A percentile compares a stretch with the other conserved stretches of the same genome.
Conservation (phyloP, 441 rosid species). For the Kokia cookei region DNA sequence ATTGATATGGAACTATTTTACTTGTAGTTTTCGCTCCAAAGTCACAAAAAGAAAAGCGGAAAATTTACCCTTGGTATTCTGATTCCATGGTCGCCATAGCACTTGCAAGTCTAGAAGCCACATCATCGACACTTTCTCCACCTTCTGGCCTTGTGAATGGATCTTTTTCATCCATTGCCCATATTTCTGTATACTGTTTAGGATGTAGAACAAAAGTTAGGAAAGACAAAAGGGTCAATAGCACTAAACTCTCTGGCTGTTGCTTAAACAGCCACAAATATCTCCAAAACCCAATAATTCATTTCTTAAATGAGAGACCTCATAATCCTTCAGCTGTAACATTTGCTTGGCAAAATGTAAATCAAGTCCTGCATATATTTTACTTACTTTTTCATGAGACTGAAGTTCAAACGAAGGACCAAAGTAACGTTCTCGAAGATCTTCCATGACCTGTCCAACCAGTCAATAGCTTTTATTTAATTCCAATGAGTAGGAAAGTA, state of each 20-base stretch:
- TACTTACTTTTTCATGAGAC: conserved; percentile 75
- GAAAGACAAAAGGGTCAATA: background rate
- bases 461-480: background rate
- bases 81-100: conserved; percentile 55
- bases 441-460: conserved; percentile 54
- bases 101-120: conserved; percentile 59
- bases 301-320: background rate
- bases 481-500: background rate
- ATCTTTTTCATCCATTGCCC: conserved; percentile 86
- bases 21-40: background rate
- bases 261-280: background rate
- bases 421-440: conserved; percentile 85
- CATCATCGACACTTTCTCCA: conserved; percentile 89
- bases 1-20: background rate
- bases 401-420: conserved; percentile 80
- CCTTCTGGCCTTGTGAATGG: conserved; percentile 62
- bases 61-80: conserved; percentile 56
- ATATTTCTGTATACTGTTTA: conserved; percentile 68
- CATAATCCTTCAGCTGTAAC: background rate
- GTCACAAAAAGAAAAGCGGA: background rate
- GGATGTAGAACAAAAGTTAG: background rate
- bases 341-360: background rate
- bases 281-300: background rate
- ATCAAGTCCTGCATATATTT: background rate
- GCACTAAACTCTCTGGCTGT: background rate